phyloP scores from a whole-genome alignment of 2,329 filamentous ascomycete genomes.

The Fusarium pseudocircinatum region DNA sequence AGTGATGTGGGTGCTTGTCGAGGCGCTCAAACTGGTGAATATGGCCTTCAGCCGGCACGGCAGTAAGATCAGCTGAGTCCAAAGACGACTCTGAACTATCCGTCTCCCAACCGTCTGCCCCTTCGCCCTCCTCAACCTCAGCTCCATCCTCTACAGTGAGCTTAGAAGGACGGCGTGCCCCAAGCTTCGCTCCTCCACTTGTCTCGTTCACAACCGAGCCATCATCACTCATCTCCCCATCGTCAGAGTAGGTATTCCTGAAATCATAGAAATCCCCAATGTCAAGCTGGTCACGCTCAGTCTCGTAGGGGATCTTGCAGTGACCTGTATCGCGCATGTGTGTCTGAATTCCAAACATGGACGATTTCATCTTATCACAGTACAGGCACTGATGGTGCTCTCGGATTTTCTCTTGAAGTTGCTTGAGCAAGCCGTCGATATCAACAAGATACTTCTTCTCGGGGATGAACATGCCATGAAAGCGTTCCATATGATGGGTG shows the following conservation, averaged over 20 bases:
- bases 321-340: slow-evolving; percentile 98
- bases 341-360: slow-evolving; percentile 83
- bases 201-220: slow-evolving; percentile 52
- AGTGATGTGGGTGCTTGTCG: slow-evolving; percentile 78
- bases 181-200: slow-evolving; percentile 74
- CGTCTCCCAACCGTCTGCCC: slow-evolving; percentile 91
- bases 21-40: slow-evolving; percentile 78
- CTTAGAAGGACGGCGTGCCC: slow-evolving; percentile 65
- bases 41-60: slow-evolving; percentile 78
- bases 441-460: slow-evolving; percentile 87
- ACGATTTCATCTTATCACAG: slow-evolving; percentile 85
- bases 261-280: slow-evolving; percentile 99
- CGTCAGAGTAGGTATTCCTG: slow-evolving; percentile 91
- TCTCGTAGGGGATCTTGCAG: slow-evolving; percentile 94
- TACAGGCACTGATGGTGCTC: slow-evolving; percentile 86
- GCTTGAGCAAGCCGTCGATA: slow-evolving; percentile 80
- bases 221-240: slow-evolving; percentile 70
- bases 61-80: slow-evolving; percentile 83
- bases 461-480: slow-evolving; percentile 95
- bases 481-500: slow-evolving; percentile 87
- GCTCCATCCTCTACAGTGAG: slow-evolving; percentile 61
- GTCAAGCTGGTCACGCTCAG: slow-evolving; percentile 89
- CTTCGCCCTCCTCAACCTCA: slow-evolving; percentile 62
- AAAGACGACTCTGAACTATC: slow-evolving; percentile 90
- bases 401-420: slow-evolving; percentile 82